Conservation (phyloP, 257 asterid genomes). For the Parsonsia alboflavescens region DNA sequence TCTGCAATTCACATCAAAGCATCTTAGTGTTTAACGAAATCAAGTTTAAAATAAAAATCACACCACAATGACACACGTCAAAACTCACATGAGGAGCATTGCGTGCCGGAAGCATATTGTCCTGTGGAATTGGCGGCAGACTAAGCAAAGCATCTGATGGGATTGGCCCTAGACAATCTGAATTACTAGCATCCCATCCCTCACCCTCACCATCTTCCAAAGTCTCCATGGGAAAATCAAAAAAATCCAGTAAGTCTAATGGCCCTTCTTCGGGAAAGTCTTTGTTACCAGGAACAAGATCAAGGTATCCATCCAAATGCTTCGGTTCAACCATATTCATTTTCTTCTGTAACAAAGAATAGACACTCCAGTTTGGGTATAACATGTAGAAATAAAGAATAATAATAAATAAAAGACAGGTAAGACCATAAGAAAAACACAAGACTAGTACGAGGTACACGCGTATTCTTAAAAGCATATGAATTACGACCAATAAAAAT, state of each 20-base stretch:
- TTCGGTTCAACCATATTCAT: constrained; percentile 49
- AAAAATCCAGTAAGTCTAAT: constrained; percentile 34
- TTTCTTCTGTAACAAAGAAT: constrained; percentile 23
- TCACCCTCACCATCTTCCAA: constrained; percentile 47
- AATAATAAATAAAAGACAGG: constrained; percentile 2
- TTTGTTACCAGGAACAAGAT: constrained; percentile 23
- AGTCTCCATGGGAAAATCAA: constrained; percentile 72
- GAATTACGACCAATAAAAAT: constrained; percentile 1
- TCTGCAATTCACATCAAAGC: not conserved
- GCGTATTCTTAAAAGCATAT: constrained; percentile 6
- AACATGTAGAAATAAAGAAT: constrained; percentile 4
- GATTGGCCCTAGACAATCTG: constrained; percentile 55
- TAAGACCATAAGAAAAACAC: constrained; percentile 4
- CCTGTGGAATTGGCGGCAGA: constrained; percentile 23
- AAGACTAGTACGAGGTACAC: not conserved
- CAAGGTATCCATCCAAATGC: constrained; percentile 39
- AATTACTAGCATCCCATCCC: constrained; percentile 61
- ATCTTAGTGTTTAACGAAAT: too few relatives aligned
- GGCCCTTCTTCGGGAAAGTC: constrained; percentile 35
- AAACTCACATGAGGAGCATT: constrained; percentile 41
- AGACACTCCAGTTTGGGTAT: not conserved
- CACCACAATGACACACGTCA: not conserved
- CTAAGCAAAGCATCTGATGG: constrained; percentile 46
- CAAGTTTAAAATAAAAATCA: too few relatives aligned
- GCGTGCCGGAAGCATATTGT: constrained; percentile 13